These are phyloP conservation scores for Solanum gandarillasii DNA, from an alignment of 257 asterid genomes.

Conservation along the genomic window DNA sequence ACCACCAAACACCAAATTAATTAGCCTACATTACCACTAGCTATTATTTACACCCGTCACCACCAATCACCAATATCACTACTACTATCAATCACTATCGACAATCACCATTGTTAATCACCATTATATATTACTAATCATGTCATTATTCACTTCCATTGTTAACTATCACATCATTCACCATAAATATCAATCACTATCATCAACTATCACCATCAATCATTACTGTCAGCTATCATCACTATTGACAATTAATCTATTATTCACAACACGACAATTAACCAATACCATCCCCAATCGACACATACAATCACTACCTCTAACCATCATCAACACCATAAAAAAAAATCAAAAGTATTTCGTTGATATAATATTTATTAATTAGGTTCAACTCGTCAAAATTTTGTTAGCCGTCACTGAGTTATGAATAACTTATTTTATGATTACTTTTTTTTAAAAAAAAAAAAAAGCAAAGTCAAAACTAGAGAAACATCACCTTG, in stretches of 20 bases:
- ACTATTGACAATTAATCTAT: not conserved
- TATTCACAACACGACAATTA: not conserved
- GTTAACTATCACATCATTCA: not conserved
- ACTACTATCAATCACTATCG: not conserved
- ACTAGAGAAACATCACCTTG: not conserved
- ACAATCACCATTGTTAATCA: not conserved
- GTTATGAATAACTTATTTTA: not conserved
- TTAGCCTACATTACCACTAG: too few species aligned
- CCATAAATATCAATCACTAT: not conserved
- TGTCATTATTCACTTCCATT: not conserved
- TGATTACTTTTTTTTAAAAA: not conserved
- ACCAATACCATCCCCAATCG: not conserved
- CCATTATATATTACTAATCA: not conserved
- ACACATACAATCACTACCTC: not conserved
- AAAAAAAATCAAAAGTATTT: not conserved
- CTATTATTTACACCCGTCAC: not conserved
- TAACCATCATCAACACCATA: not conserved
- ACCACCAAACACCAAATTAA: not conserved
- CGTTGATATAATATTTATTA: not conserved
- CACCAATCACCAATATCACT: not conserved
- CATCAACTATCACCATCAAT: not conserved
- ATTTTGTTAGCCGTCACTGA: not conserved
- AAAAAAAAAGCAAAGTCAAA: not conserved
- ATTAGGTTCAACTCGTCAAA: not conserved
- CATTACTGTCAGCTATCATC: not conserved